phyloP scores from a whole-genome alignment of 2,329 filamentous ascomycete species.

The Xylariaceae sp. region DNA sequence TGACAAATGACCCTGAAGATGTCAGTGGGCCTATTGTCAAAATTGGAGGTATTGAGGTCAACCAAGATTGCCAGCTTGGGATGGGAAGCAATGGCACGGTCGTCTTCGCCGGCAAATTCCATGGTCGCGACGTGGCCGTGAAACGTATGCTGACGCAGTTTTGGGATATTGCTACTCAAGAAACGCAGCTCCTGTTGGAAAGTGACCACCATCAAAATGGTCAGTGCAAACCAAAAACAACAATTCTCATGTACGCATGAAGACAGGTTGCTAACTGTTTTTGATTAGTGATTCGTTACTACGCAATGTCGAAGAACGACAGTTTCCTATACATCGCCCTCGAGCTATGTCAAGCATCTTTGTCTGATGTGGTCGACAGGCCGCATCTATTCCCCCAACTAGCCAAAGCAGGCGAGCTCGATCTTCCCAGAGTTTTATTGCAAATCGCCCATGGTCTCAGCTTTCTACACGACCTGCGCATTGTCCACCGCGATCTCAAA shows the following conservation, averaged over 20 bases:
- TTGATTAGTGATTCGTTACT: slow-evolving; percentile 81
- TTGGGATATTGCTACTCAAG: slow-evolving; percentile 91
- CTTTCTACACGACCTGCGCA: slow-evolving; percentile 86
- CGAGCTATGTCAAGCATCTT: slow-evolving; percentile 87
- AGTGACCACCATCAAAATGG: slow-evolving; percentile 92
- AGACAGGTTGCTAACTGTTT: neutral
- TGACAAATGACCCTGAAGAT: slow-evolving; percentile 56
- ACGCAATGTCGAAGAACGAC: slow-evolving; percentile 82
- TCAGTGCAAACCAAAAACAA: slow-evolving; percentile 27
- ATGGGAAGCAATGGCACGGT: slow-evolving; percentile 96
- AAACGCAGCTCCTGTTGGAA: slow-evolving; percentile 84
- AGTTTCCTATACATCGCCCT: slow-evolving; percentile 95
- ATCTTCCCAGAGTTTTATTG: slow-evolving; percentile 76
- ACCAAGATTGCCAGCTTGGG: slow-evolving; percentile 61
- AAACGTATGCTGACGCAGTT: slow-evolving; percentile 97
- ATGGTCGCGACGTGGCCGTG: slow-evolving; percentile 88
- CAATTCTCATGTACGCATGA: neutral
- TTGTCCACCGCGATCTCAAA: slow-evolving; percentile 96
- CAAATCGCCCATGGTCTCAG: slow-evolving; percentile 88
- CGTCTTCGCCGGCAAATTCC: slow-evolving; percentile 92
- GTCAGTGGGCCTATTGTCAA: slow-evolving; percentile 58
- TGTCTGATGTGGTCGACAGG: slow-evolving; percentile 86
- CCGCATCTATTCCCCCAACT: slow-evolving; percentile 65
- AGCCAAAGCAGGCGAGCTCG: slow-evolving; percentile 68
- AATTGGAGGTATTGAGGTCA: slow-evolving; percentile 63